Percentiles rank a stretch among this genome's conserved stretches.
phyloP scores from a whole-genome alignment of 2,329 filamentous ascomycete genomes.

The Neonectria faginata region DNA sequence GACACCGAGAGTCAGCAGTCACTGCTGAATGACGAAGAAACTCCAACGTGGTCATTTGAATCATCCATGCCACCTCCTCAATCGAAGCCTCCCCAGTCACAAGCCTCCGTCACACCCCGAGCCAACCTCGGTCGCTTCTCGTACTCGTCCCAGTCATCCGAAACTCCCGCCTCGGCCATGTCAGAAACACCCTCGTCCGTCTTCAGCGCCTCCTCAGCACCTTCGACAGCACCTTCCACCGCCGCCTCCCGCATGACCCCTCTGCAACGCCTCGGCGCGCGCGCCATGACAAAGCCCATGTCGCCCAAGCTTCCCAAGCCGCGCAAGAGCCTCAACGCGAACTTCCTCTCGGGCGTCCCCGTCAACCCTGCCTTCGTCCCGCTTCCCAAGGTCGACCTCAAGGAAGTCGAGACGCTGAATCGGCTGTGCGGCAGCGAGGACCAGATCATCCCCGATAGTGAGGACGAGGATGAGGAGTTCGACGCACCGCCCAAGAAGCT shows the following conservation, averaged over 20 bases:
- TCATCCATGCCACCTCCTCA: slow-evolving; percentile 47
- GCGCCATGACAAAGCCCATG: slow-evolving; percentile 50
- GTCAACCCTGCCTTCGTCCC: slow-evolving; percentile 67
- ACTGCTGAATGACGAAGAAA: slow-evolving; percentile 34
- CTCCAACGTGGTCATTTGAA: slow-evolving; percentile 41
- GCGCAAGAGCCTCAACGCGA: slow-evolving; percentile 39
- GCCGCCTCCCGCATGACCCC: slow-evolving; percentile 61
- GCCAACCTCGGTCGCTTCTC: slow-evolving; percentile 51
- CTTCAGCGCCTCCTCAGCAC: slow-evolving; percentile 52
- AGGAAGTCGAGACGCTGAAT: slow-evolving; percentile 65
- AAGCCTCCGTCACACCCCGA: slow-evolving; percentile 46
- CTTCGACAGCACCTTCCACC: slow-evolving; percentile 58
- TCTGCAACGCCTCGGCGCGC: slow-evolving; percentile 64
- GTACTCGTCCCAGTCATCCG: slow-evolving; percentile 45
- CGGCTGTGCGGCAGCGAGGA: slow-evolving; percentile 66
- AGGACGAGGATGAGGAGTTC: slow-evolving; percentile 58
- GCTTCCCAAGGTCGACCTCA: slow-evolving; percentile 65
- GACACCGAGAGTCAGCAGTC: slow-evolving; percentile 42
- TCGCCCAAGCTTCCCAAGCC: slow-evolving; percentile 49
- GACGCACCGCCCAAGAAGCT: slow-evolving; percentile 51
- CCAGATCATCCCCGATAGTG: slow-evolving; percentile 65
- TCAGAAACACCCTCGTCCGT: slow-evolving; percentile 51
- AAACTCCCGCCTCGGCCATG: slow-evolving; percentile 52
- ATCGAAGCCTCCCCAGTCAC: slow-evolving; percentile 34
- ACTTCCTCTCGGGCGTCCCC: slow-evolving; percentile 52